Base-by-base conservation (phyloP, 208 protist species). In the Leishmania major region DNA sequence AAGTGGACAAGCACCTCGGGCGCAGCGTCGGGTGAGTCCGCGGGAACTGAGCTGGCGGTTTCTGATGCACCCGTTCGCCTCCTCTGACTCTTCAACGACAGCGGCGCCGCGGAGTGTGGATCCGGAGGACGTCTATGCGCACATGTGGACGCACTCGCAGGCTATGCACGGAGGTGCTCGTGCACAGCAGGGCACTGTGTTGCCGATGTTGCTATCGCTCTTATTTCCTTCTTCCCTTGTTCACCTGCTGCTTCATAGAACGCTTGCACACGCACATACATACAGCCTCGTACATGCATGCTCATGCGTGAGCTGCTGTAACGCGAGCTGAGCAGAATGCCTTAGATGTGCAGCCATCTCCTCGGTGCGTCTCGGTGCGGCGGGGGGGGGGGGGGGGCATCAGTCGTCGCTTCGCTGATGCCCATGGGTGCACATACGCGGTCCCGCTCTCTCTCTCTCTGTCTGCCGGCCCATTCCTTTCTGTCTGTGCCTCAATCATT, bases 41-140 rank as follows among this genome's bases (percentile, higher is more conserved):
- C 78, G 77, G 57, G 25, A 57, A 25, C 40, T 81, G 53, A 57
- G 64, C 1, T 81, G 77, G 70, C 71, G 25, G 57, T 55, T 81
- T 25, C 51, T 81, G 49, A 57, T 49, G 11, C 45, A 70, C 51
- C 51, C 15, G 19, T 55, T 22, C 13, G 51, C 51, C 17, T 55
- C 51, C 51, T 55, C 51, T 19, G 51, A 55, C 51, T 55, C 51
- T 55, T 55, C 51, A 13, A 22, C 51, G 51, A 55, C 51, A 55
- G 51, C 15, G 15, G 3, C 53, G 2, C 57, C 40, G 31, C 6
- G 19, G 11, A 40, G 31, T 40, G 43, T 7, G 35, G 43, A 60
- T 22, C 37, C 25, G 17, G 67, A 49, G 40, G 78, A 81, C 43
- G 60, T 80, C 55, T 35, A 55, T 25, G 53, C 47, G 19, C 67